Percentiles rank a stretch among this genome's conserved stretches.
Evolutionary conservation across 495 filamentous ascomycete genomes (phyloP).

Genomic region (Neurospora sublineolata): DNA sequence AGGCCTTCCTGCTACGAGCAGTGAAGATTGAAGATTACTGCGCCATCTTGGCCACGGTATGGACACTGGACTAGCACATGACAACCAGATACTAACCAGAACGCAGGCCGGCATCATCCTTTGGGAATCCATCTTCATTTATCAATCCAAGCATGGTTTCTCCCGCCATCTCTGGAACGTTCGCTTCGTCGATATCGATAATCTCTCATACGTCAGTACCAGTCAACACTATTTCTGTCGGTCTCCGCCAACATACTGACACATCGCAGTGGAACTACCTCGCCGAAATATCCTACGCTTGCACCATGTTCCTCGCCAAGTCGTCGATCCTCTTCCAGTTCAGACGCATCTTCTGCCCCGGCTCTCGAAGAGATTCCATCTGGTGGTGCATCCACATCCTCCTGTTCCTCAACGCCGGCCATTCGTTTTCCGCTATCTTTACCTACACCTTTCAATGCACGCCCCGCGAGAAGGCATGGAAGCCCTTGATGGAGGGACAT

Average conservation of each 20-base stretch:
- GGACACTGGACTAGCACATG: background rate
- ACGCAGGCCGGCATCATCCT: constrained; percentile 11
- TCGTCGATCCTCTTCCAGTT: constrained; percentile 18
- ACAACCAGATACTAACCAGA: background rate
- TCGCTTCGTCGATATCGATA: constrained; percentile 4
- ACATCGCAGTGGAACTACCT: constrained; percentile 9
- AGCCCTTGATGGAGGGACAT: constrained; percentile 11
- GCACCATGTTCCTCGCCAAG: constrained; percentile 17
- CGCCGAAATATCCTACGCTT: constrained; percentile 16
- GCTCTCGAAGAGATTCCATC: constrained; percentile 12
- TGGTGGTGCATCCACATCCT: constrained; percentile 20
- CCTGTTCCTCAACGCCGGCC: constrained; percentile 15
- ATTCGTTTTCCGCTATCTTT: constrained; percentile 15
- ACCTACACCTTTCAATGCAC: constrained; percentile 20
- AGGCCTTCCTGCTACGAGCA: constrained; percentile 10
- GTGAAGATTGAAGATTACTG: constrained; percentile 15
- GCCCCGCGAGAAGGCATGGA: constrained; percentile 19
- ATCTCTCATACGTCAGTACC: constrained; percentile 8
- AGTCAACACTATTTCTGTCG: background rate
- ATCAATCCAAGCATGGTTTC: constrained; percentile 12
- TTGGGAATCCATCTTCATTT: constrained; percentile 16
- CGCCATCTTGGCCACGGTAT: constrained; percentile 9
- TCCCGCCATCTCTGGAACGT: constrained; percentile 17
- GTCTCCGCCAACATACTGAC: background rate
- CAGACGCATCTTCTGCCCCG: constrained; percentile 13